Percentiles rank a stretch among this genome's conserved stretches.
Evolutionary conservation across 495 filamentous ascomycete species (phyloP).

Genomic region (Daldinia concentrica): DNA sequence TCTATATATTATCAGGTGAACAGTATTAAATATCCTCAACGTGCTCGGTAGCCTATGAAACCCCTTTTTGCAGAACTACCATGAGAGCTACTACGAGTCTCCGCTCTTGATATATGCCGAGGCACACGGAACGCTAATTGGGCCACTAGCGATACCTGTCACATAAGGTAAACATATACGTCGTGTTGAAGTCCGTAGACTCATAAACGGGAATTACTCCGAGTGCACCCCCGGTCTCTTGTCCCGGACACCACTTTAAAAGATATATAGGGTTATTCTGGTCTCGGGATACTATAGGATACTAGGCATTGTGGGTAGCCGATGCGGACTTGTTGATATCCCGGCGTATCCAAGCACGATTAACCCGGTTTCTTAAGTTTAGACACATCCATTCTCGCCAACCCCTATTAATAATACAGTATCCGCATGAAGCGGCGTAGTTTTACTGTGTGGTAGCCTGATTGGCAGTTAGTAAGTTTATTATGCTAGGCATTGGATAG

Average conservation of each 20-base stretch:
- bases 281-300: background rate
- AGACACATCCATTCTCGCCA: background rate
- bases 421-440: background rate
- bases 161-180: background rate
- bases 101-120: background rate
- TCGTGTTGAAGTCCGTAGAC: background rate
- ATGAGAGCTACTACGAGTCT: background rate
- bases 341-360: background rate
- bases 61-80: background rate
- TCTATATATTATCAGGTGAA: background rate
- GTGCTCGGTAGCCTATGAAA: background rate
- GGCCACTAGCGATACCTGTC: background rate
- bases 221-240: background rate
- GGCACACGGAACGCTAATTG: background rate
- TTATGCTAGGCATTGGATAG: no score
- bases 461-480: no score
- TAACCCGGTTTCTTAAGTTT: background rate
- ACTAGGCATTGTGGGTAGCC: background rate
- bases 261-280: background rate
- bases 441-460: background rate
- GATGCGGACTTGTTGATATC: background rate
- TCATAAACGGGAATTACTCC: background rate
- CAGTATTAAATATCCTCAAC: background rate
- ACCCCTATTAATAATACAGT: background rate
- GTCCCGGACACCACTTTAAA: background rate